Base-by-base conservation (phyloP, 805 yeast genomes). In the Wickerhamiella australiensis region DNA sequence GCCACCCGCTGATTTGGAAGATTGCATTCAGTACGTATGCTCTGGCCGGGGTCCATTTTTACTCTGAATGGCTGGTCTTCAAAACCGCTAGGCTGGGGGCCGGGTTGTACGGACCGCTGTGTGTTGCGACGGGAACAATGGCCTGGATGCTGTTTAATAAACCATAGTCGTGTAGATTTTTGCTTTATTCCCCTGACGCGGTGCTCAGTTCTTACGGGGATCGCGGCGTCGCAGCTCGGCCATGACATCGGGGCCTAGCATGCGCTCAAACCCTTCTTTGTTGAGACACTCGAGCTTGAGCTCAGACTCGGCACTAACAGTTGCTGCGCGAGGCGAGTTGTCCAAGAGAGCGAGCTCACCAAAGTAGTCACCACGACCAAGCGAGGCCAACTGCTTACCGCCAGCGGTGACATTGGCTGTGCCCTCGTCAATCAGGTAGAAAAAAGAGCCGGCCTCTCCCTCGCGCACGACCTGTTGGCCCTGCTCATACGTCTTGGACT, bases 321-420 rank as follows among this genome's bases (percentile, higher is more conserved):
- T 82, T 27, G 98, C 98, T 63, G 85, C 92, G 67, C 98, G 79
- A 54, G 97, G 97, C 52, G 79, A 70, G 63, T 92, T 95, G 60
- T 88, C 83, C 58, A 92, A 73, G 58, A 92, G 71, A 2, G 98
- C 97, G 55, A 92, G 79, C 68, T 92, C 98, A 56, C 98, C 98
- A 65, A 92, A 92, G 68, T 92, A 92, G 64, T 83, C 95, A 55
- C 96, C 96, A 60, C 82, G 79, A 42, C 73, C 67, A 52, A 86
- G 71, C 13, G 69, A 69, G 20, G 73, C 75, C 29, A 87, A 72
- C 41, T 74, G 72, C 42, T 73, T 73, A 35, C 72, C 77, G 41
- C 71, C 66, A 60, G 78, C 83, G 40, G 74, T 62, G 38, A 92
- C 92, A 53, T 78, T 78, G 50, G 95, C 95, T 50, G 74, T 74